Evolutionary conservation across 768 basidiomycete genomes (phyloP).

Genomic region (Mycena indigotica): DNA sequence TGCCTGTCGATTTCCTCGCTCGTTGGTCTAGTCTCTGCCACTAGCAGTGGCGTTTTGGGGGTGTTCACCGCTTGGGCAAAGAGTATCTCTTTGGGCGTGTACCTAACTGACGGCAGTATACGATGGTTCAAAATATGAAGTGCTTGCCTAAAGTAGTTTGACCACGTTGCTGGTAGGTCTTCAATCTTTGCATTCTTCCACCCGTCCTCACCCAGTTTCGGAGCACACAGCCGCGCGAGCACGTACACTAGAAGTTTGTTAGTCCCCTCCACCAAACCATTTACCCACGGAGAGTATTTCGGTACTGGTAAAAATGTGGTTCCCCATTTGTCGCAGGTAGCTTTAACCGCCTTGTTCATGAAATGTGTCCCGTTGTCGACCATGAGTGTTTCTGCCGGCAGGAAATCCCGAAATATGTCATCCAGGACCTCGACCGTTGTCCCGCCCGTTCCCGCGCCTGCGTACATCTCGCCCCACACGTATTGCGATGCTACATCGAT

Average conservation of each 20-base stretch:
- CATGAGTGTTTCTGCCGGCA: constrained; percentile 26
- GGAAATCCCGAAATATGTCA: constrained; percentile 15
- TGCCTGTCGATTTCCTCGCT: neutral
- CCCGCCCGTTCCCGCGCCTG: neutral
- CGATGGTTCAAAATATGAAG: neutral
- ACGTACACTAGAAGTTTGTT: constrained; percentile 26
- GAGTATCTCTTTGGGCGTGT: neutral
- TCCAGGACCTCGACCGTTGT: neutral
- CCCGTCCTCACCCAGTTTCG: constrained; percentile 21
- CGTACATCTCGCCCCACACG: neutral
- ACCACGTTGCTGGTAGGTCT: constrained; percentile 25
- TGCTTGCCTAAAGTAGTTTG: constrained; percentile 26
- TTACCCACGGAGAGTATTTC: constrained; percentile 18
- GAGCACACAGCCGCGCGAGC: constrained; percentile 24
- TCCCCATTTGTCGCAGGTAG: constrained; percentile 17
- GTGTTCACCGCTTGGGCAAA: neutral
- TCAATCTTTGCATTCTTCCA: constrained; percentile 3
- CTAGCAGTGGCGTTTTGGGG: neutral
- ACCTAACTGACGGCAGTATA: neutral
- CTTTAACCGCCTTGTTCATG: constrained; percentile 19
- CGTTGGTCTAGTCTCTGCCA: neutral
- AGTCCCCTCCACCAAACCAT: constrained; percentile 30
- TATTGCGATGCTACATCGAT: constrained; percentile 2
- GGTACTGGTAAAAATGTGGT: constrained; percentile 28
- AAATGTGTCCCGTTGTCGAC: constrained; percentile 34